Conservation (phyloP, 1,139 yeast species). For the Pichiaceae sp. region DNA sequence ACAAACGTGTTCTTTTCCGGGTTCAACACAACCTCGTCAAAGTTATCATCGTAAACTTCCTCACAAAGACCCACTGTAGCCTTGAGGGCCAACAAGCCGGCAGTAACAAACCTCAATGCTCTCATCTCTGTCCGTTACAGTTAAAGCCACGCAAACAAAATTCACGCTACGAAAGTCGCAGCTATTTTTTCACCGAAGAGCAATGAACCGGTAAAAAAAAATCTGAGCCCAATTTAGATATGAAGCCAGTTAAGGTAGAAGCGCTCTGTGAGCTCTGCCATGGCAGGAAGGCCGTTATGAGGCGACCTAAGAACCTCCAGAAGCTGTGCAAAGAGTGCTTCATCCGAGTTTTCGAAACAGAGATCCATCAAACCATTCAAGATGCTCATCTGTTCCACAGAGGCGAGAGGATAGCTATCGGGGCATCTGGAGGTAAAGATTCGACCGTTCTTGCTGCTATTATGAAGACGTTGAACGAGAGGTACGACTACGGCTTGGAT, state of each 20-base stretch:
- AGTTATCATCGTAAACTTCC: conserved; percentile 22
- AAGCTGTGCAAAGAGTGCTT: conserved; percentile 92
- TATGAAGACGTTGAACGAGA: conserved; percentile 76
- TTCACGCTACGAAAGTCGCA: no score
- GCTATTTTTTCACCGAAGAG: not conserved
- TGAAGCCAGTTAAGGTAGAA: conserved; percentile 17
- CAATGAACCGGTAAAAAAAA: not conserved
- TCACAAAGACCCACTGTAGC: not conserved
- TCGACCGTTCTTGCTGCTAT: conserved; percentile 91
- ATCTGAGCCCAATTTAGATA: no score
- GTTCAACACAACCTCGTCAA: conserved; percentile 44
- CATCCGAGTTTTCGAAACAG: conserved; percentile 85
- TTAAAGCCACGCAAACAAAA: not conserved
- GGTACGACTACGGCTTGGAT: conserved; percentile 78
- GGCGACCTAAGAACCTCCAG: conserved; percentile 86
- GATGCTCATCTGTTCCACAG: conserved; percentile 58
- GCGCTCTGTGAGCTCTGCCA: conserved; percentile 76
- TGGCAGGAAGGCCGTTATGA: conserved; percentile 75
- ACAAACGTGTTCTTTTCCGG: conserved; percentile 60
- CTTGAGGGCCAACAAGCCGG: not conserved
- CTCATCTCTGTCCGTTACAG: not conserved
- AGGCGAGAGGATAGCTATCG: conserved; percentile 91
- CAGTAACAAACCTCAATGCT: not conserved
- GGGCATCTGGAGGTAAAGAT: conserved; percentile 98
- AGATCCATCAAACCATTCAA: conserved; percentile 83